Conservation (phyloP, 345 rosid species). For the Brassica rapa region DNA sequence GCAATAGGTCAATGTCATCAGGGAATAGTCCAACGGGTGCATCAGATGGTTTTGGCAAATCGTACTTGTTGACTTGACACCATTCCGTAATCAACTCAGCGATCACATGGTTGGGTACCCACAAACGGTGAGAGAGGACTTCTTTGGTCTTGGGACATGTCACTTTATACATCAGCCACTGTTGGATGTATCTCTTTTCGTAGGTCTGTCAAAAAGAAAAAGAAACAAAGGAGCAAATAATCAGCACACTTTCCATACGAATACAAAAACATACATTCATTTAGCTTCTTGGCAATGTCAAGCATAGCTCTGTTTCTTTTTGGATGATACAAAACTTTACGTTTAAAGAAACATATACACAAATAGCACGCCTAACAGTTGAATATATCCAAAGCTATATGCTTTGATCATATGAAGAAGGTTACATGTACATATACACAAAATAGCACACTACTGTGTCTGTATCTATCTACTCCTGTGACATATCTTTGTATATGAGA, state of each 20-base stretch:
- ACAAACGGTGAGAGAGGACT: conserved; percentile 45
- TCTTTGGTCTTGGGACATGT: conserved; percentile 54
- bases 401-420: too few relatives aligned
- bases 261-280: neutral
- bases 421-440: too few relatives aligned
- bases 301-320: conserved; percentile 19
- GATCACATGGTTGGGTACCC: neutral
- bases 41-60: conserved; percentile 37
- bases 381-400: too few relatives aligned
- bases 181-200: conserved; percentile 49
- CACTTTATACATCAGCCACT: conserved; percentile 45
- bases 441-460: too few relatives aligned
- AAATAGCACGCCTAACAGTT: too few relatives aligned
- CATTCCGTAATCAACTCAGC: conserved; percentile 51
- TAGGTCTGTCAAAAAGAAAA: conserved; percentile 45
- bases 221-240: neutral
- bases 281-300: conserved; percentile 1
- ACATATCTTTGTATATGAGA: too few relatives aligned
- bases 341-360: too few relatives aligned
- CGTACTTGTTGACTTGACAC: conserved; percentile 43
- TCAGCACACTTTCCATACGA: neutral
- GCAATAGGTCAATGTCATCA: conserved; percentile 39
- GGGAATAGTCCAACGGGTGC: conserved; percentile 25
- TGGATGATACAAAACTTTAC: neutral
- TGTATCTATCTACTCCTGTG: too few relatives aligned